A percentile compares a stretch with the other conserved stretches of the same genome.
phyloP scores from a whole-genome alignment of 768 basidiomycete genomes.

The Mycena galopus region DNA sequence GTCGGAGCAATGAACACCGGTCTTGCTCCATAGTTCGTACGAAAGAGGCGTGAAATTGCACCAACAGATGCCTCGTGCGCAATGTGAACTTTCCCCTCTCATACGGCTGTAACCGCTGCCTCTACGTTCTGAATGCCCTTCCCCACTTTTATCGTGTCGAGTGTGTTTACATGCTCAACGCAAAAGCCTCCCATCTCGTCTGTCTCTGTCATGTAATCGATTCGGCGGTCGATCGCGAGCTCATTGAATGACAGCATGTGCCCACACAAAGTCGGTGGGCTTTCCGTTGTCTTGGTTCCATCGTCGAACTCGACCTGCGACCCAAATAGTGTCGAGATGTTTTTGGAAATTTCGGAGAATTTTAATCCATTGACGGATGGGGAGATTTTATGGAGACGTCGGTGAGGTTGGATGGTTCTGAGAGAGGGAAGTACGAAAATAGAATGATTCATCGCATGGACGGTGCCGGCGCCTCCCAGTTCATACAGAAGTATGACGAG shows the following conservation, averaged over 20 bases:
- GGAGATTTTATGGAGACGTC: neutral
- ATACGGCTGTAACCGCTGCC: conserved; percentile 20
- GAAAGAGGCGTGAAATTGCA: conserved; percentile 28
- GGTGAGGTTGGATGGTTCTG: neutral
- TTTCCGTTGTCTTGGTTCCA: neutral
- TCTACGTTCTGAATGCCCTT: conserved; percentile 10
- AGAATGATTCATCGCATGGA: conserved; percentile 4
- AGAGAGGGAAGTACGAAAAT: neutral
- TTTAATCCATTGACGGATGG: neutral
- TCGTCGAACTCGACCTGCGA: conserved; percentile 3
- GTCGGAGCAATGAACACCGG: conserved; percentile 37
- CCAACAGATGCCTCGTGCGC: conserved; percentile 36
- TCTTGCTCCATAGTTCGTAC: conserved; percentile 30
- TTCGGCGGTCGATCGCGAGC: too few species aligned
- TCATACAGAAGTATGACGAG: neutral
- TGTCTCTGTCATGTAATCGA: conserved; percentile 28
- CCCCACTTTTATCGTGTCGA: conserved; percentile 17
- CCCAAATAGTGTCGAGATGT: neutral
- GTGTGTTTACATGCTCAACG: conserved; percentile 26
- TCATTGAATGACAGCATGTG: too few species aligned
- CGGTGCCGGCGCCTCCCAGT: neutral
- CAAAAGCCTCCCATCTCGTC: conserved; percentile 39
- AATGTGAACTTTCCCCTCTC: conserved; percentile 35
- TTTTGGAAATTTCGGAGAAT: neutral
- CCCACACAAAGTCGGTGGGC: too few species aligned